These are phyloP conservation scores for Chaetomiaceae sp. DNA, from an alignment of 2,329 filamentous ascomycete genomes.

Conservation along the genomic window DNA sequence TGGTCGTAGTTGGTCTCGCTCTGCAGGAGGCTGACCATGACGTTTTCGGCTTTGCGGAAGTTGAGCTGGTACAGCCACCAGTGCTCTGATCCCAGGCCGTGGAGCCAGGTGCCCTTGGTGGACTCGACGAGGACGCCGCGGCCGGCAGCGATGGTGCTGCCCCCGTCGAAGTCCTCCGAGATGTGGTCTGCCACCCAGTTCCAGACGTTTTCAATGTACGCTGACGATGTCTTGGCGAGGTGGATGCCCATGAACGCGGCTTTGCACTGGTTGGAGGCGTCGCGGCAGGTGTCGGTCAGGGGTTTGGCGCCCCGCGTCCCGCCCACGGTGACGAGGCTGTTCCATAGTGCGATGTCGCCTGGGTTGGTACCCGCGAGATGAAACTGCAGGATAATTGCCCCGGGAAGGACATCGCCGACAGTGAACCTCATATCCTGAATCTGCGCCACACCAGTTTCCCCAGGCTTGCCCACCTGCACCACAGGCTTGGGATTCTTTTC, in stretches of 20 bases:
- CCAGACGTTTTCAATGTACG: slow-evolving; percentile 53
- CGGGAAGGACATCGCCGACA: slow-evolving; percentile 55
- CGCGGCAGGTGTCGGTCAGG: slow-evolving; percentile 29
- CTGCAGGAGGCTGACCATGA: slow-evolving; percentile 49
- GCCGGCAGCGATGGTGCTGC: slow-evolving; percentile 43
- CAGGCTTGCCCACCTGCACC: slow-evolving; percentile 52
- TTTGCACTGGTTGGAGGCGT: slow-evolving; percentile 37
- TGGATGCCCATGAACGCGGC: slow-evolving; percentile 46
- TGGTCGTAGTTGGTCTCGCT: slow-evolving; percentile 51
- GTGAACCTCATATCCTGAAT: slow-evolving; percentile 63
- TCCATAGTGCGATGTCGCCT: slow-evolving; percentile 46
- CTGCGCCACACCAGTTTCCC: slow-evolving; percentile 57
- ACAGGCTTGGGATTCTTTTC: slow-evolving; percentile 51
- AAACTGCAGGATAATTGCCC: slow-evolving; percentile 55
- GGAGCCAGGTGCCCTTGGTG: slow-evolving; percentile 46
- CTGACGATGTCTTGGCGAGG: slow-evolving; percentile 41
- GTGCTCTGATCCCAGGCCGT: slow-evolving; percentile 52
- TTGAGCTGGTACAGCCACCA: slow-evolving; percentile 57
- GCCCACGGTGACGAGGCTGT: slow-evolving; percentile 36
- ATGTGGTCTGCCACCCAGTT: slow-evolving; percentile 51
- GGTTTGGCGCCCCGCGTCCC: slow-evolving; percentile 33
- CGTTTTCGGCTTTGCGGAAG: slow-evolving; percentile 44
- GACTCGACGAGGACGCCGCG: slow-evolving; percentile 45
- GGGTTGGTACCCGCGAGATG: slow-evolving; percentile 34
- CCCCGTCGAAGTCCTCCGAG: slow-evolving; percentile 44